Evolutionary conservation across 805 yeast species (phyloP), one percentile per base, ranked within the genome.

Genomic region (Lipomyces sp.): DNA sequence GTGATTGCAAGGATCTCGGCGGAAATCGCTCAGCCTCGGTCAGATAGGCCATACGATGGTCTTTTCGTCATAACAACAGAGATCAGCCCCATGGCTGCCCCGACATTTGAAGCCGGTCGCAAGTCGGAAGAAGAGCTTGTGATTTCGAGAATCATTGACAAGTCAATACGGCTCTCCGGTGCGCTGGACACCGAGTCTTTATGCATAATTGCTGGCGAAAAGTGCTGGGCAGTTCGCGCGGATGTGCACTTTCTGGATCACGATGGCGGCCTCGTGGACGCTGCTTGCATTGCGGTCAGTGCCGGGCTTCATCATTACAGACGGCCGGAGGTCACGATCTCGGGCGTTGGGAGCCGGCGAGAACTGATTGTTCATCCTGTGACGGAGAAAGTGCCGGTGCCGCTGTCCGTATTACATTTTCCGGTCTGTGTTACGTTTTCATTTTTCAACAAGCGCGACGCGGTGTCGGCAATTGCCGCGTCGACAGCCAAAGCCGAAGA

Each of bases 41-140:
- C 88, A 43, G 95, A 90, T 59, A 75, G 96, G 47, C 97, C 97
- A 0, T 91, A 87, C 65, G 98, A 93, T 68, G 98, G 98, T 1
- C 63, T 85, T 2, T 89, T 93, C 65, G 74, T 78, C 22, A 89
- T 93, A 13, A 79, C 84, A 43, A 85, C 95, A 1, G 98, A 93
- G 63, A 80, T 86, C 38, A 79, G 89, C 19, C 86, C 97, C 14
- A 84, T 91, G 88, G 95, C 96, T 1, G 82, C 89, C 4, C 83
- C 95, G 0, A 75, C 80, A 60, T 89, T 88, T 66, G 96, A 90
- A 61, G 81, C 49, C 2, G 82, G 82, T 26, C 73, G 78, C 53
- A 81, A 79, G 55, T 75, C 84, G n/a, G 86, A 84, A 51, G 88
- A 86, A 48, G 98, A 93, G 65, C 78, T 86, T 23, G 68, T 89